Percentiles rank a stretch among this genome's conserved stretches.
phyloP scores from a whole-genome alignment of 2,329 filamentous ascomycete genomes.

The Penicillium fuscoglaucum region DNA sequence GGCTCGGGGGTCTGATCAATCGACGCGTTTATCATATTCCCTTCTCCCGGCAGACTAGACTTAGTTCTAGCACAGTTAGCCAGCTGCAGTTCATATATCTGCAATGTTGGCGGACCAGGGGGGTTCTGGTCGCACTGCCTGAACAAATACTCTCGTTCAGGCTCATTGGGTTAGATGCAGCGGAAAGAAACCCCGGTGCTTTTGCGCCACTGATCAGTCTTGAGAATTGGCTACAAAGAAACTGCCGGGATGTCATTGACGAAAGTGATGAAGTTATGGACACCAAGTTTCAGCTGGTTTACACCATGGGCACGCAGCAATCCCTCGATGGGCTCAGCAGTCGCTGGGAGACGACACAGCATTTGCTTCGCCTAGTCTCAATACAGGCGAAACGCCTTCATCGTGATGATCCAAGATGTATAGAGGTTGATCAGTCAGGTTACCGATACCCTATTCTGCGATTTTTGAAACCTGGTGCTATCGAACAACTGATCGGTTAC shows the following conservation, averaged over 20 bases:
- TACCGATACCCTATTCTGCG: background rate
- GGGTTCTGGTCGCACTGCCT: background rate
- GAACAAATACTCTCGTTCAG: background rate
- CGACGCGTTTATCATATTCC: background rate
- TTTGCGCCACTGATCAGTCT: background rate
- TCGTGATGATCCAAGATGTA: background rate
- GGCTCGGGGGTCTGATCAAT: background rate
- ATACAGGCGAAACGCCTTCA: background rate
- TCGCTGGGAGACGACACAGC: background rate
- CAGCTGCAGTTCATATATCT: background rate
- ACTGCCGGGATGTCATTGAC: background rate
- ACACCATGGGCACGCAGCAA: background rate
- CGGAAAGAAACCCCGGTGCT: background rate
- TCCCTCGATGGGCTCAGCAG: background rate
- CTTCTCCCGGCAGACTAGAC: background rate
- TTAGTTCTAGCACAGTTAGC: background rate
- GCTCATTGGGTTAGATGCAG: background rate
- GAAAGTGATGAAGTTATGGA: background rate
- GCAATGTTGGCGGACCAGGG: background rate
- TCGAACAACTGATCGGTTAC: background rate
- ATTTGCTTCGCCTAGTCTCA: background rate
- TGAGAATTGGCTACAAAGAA: background rate
- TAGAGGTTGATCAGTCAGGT: background rate
- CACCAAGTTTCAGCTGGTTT: background rate
- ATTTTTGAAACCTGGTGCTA: background rate